Conservation (phyloP, 2,329 filamentous ascomycete species). For the Cytospora piceicola region DNA sequence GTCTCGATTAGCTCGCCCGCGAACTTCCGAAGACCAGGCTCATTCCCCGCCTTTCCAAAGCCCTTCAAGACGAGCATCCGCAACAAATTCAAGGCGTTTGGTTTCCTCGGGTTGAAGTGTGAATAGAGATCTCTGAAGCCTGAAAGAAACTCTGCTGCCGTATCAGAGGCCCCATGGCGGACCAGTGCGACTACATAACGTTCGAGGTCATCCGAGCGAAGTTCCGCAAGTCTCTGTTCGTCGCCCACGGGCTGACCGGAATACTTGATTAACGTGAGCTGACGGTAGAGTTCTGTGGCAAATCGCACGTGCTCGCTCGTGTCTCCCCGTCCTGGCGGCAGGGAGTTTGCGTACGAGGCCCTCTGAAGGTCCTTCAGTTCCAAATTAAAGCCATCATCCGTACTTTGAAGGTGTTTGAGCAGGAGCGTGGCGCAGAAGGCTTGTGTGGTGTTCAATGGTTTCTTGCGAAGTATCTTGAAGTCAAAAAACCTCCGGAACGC, state of each 20-base stretch:
- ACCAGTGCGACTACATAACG: constrained; percentile 54
- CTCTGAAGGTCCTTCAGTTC: constrained; percentile 48
- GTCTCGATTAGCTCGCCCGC: constrained; percentile 55
- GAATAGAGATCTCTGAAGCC: constrained; percentile 39
- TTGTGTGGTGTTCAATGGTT: constrained; percentile 67
- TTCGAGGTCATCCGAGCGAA: constrained; percentile 31
- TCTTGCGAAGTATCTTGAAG: constrained; percentile 52
- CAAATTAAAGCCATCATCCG: constrained; percentile 47
- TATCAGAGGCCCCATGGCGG: constrained; percentile 56
- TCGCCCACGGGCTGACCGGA: neutral
- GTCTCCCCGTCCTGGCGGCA: constrained; percentile 46
- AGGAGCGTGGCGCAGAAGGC: constrained; percentile 60
- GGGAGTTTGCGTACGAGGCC: constrained; percentile 50
- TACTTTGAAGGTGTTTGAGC: constrained; percentile 62
- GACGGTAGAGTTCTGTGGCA: constrained; percentile 48
- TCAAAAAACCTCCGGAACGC: constrained; percentile 69
- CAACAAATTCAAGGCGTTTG: constrained; percentile 38
- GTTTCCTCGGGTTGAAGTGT: constrained; percentile 27
- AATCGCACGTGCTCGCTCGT: constrained; percentile 52
- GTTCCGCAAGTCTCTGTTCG: constrained; percentile 25
- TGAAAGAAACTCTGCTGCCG: constrained; percentile 53
- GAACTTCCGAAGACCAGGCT: constrained; percentile 61
- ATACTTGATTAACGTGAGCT: constrained; percentile 34
- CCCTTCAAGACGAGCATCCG: constrained; percentile 62
- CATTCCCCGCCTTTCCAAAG: constrained; percentile 62